Evolutionary conservation across 225 moss, liverwort and hornwort species (phyloP).

Genomic region (Bryum argenteum): DNA sequence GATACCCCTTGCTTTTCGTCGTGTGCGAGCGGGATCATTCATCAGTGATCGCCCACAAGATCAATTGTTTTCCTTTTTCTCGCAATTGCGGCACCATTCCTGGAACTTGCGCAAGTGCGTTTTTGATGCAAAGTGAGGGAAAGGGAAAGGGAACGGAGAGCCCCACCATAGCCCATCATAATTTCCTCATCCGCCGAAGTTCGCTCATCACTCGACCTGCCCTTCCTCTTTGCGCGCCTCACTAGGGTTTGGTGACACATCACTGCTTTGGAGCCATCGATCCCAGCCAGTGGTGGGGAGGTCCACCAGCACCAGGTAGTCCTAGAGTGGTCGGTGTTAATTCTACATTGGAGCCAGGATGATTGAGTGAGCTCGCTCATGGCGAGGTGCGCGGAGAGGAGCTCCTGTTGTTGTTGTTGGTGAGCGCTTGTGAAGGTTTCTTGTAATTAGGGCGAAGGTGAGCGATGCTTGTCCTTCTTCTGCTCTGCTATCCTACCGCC

Average conservation of each 20-base stretch:
- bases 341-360: background rate
- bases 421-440: slow-evolving; percentile 19
- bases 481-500: too few species aligned
- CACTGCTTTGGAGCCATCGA: background rate
- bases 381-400: slow-evolving; percentile 28
- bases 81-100: background rate
- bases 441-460: slow-evolving; percentile 46
- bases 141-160: background rate
- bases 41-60: background rate
- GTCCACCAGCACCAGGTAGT: background rate
- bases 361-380: slow-evolving; percentile 21
- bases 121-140: background rate
- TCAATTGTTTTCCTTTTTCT: background rate
- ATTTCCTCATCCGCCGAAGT: slow-evolving; percentile 15
- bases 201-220: slow-evolving; percentile 7
- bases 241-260: slow-evolving; percentile 36
- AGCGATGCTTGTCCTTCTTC: background rate
- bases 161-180: slow-evolving; percentile 19
- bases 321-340: slow-evolving; percentile 32
- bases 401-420: slow-evolving; percentile 16
- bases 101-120: background rate
- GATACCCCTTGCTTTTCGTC: background rate
- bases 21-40: background rate
- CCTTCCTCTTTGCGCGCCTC: background rate
- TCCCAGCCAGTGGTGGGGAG: background rate